phyloP scores from a whole-genome alignment of 371 early-diverging fungal genomes.

The Paraphysoderma sedebokerense region DNA sequence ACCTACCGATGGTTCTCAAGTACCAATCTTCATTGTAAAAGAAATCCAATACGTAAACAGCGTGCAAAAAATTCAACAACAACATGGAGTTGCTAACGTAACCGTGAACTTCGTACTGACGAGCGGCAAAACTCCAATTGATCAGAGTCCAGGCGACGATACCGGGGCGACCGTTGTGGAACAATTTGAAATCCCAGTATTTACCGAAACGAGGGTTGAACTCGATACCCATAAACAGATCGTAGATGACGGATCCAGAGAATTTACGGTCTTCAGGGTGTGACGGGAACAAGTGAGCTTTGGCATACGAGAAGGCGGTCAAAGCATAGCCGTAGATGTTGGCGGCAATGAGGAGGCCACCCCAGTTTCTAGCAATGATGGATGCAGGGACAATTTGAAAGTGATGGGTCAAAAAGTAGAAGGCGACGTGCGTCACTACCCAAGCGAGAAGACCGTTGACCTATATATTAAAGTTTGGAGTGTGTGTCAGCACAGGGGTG shows the following conservation, averaged over 20 bases:
- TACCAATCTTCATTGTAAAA: slow-evolving; percentile 75
- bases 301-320: slow-evolving; percentile 35
- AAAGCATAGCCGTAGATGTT: slow-evolving; percentile 60
- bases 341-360: slow-evolving; percentile 45
- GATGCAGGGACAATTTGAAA: slow-evolving; percentile 36
- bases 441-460: slow-evolving; percentile 60
- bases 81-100: slow-evolving; percentile 63
- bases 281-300: slow-evolving; percentile 52
- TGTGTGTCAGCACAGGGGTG: no score
- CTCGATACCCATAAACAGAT: slow-evolving; percentile 26
- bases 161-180: slow-evolving; percentile 67
- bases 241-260: slow-evolving; percentile 19
- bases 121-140: slow-evolving; percentile 44
- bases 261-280: slow-evolving; percentile 67
- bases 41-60: slow-evolving; percentile 56
- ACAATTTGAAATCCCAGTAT: slow-evolving; percentile 58
- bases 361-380: slow-evolving; percentile 59
- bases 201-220: slow-evolving; percentile 59
- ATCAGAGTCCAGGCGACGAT: slow-evolving; percentile 70
- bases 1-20: slow-evolving; percentile 44
- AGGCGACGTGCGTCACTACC: slow-evolving; percentile 50
- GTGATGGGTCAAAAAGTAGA: slow-evolving; percentile 17
- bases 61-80: slow-evolving; percentile 46
- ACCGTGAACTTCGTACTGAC: slow-evolving; percentile 45
- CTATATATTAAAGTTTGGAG: slow-evolving; percentile 6